These are phyloP conservation scores for Dovyalis caffra DNA, from an alignment of 345 rosid species.

Conservation along the genomic window DNA sequence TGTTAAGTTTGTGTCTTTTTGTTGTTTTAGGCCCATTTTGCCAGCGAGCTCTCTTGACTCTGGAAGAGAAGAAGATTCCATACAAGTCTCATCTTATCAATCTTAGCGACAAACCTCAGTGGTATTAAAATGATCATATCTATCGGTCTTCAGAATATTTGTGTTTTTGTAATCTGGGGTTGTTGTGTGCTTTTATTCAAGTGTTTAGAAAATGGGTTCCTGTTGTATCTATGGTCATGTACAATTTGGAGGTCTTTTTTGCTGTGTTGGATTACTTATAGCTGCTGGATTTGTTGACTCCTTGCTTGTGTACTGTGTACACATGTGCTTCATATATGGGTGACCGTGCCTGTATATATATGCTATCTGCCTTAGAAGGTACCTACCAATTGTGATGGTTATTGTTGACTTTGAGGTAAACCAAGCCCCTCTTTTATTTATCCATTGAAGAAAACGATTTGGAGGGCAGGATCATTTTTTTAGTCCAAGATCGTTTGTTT, in stretches of 20 bases:
- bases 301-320: too few species aligned
- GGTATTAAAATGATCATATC: conserved; percentile 38
- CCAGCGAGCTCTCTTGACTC: conserved; percentile 63
- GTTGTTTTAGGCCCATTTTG: conserved; percentile 61
- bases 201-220: conserved; percentile 12
- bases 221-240: background rate
- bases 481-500: background rate
- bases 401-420: background rate
- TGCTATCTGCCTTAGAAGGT: background rate
- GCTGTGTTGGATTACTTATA: background rate
- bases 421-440: background rate
- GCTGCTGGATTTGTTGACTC: background rate
- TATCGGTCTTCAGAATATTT: background rate
- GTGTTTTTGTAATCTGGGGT: background rate
- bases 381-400: background rate
- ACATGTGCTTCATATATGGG: background rate
- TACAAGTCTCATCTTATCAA: conserved; percentile 59
- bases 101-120: conserved; percentile 65
- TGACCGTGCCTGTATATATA: background rate
- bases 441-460: background rate
- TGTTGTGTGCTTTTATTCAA: background rate
- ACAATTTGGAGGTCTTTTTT: background rate
- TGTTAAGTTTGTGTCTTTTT: background rate
- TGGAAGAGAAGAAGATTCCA: conserved; percentile 83
- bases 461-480: background rate